A percentile compares a stretch with the other conserved stretches of the same genome.
phyloP scores from a whole-genome alignment of 495 filamentous ascomycete species.

The Aspergillus coremiiformis region DNA sequence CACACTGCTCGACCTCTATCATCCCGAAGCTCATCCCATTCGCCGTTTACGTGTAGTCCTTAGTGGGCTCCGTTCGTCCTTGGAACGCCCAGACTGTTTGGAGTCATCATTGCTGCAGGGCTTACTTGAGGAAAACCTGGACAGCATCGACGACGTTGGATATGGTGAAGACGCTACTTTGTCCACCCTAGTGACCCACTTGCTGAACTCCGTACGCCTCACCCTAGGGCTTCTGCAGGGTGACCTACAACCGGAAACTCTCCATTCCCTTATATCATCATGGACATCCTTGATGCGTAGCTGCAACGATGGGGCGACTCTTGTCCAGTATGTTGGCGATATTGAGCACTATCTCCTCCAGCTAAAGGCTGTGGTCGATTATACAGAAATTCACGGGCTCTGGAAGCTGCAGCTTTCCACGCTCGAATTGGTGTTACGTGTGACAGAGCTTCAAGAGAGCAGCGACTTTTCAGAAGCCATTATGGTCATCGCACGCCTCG shows the following conservation, averaged over 20 bases:
- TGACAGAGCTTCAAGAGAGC: conserved; percentile 44
- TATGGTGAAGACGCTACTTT: conserved; percentile 50
- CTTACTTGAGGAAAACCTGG: conserved; percentile 31
- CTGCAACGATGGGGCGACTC: conserved; percentile 40
- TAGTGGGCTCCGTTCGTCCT: conserved; percentile 31
- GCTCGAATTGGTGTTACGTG: conserved; percentile 43
- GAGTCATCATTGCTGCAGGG: conserved; percentile 22
- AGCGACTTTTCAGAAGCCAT: conserved; percentile 50
- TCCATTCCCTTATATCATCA: conserved; percentile 39
- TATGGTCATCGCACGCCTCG: conserved; percentile 51
- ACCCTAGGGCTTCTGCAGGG: conserved; percentile 48
- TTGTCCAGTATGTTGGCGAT: conserved; percentile 57
- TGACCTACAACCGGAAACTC: conserved; percentile 35
- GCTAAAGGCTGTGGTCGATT: conserved; percentile 65
- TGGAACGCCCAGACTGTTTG: conserved; percentile 31
- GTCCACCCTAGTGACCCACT: conserved; percentile 44
- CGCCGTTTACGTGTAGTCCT: conserved; percentile 42
- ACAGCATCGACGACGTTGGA: conserved; percentile 22
- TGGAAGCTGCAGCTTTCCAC: conserved; percentile 44
- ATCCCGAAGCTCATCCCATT: conserved; percentile 30
- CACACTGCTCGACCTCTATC: conserved; percentile 38
- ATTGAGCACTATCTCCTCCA: conserved; percentile 51
- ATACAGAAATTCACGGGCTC: conserved; percentile 66
- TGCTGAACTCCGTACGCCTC: conserved; percentile 49
- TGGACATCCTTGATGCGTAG: conserved; percentile 31